Evolutionary conservation across 192 early-diverging fungal genomes (phyloP), one percentile per base, ranked within the genome.

Genomic region (Thamnidium elegans): DNA sequence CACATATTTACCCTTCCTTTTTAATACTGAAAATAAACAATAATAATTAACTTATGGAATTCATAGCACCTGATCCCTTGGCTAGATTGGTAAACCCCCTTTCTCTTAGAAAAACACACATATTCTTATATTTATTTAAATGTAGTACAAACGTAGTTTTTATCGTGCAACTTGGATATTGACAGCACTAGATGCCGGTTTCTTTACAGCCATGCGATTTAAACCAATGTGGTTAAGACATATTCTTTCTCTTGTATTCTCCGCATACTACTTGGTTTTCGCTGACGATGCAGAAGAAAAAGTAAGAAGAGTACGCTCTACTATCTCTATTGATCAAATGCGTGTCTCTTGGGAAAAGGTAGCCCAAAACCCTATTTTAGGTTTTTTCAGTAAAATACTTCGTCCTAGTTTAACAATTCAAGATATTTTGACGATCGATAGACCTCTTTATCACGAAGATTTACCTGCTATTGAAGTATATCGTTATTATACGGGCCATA

Each of bases 181-280:
- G 53, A 92, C 92, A 0, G 92, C 90, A 3, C 73, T 96, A n/a
- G 96, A 98, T 63, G 96, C 94, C 2, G 96, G 94, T 0, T 96
- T 95, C 76, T 87, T 94, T 65, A 94, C 92, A 0, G 91, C 92
- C 10, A 92, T 94, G 87, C 68, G 78, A 30, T 79, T 96, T 30
- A 75, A 79, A 17, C 92, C 93, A 0, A 87, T 86, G 55, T 80
- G 79, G 58, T 68, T 94, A 21, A 80, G 92, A 4, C 90, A 98
- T 67, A 77, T 90, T 1, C 67, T 88, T 58, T 88, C 89, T 1
- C 71, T 95, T 4, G 42, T 95, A 7, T 95, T 96, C 64, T 82
- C 89, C 0, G 52, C 84, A 9, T 89, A 90, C 55, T 98, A 98
- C 65, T 73, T 98, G 30, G 80, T 93, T 20, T 92, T 89, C 67